A percentile compares a stretch with the other conserved stretches of the same genome.
phyloP scores from a whole-genome alignment of 257 asterid genomes.

The Ocimum tenuiflorum region DNA sequence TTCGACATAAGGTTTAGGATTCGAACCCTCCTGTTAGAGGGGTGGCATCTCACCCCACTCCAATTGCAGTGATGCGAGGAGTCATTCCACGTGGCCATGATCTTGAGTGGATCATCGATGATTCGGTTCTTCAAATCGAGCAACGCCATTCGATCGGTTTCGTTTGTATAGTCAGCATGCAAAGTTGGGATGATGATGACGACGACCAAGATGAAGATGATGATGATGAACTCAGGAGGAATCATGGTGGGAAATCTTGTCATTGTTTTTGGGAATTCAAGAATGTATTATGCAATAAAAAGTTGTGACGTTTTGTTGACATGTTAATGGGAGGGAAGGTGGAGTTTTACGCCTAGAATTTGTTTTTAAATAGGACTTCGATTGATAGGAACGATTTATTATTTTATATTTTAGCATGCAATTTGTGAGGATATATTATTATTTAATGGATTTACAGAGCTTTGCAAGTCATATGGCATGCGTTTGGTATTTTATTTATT shows the following conservation, averaged over 20 bases:
- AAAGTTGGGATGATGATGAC: background rate
- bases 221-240: background rate
- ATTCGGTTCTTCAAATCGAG: conserved; percentile 7
- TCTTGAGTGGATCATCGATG: background rate
- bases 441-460: no score
- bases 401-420: no score
- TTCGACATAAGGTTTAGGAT: background rate
- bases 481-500: no score
- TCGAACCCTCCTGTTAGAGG: background rate
- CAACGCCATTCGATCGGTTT: background rate
- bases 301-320: no score
- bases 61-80: background rate
- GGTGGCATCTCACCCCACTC: conserved; percentile 4
- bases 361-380: no score
- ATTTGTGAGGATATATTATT: no score
- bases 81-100: conserved; percentile 9
- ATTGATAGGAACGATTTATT: no score
- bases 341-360: no score
- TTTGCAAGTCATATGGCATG: no score
- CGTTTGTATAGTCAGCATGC: background rate
- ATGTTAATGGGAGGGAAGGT: no score
- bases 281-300: no score
- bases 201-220: no score
- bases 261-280: background rate
- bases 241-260: background rate